Percentiles rank a stretch among this genome's conserved stretches.
phyloP scores from a whole-genome alignment of 2,329 filamentous ascomycete species.

The Cercospora sojina region DNA sequence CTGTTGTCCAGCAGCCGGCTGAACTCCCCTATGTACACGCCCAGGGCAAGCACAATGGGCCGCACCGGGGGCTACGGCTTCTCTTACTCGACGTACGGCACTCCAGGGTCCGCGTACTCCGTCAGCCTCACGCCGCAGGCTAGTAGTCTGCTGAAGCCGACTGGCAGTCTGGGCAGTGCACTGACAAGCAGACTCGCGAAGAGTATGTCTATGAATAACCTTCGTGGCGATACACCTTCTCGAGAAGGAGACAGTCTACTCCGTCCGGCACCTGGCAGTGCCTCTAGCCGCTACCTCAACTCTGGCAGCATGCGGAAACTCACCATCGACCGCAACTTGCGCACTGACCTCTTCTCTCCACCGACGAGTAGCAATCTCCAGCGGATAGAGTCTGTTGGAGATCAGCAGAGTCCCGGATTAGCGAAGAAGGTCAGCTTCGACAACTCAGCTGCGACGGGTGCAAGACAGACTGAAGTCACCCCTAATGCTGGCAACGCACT shows the following conservation, averaged over 20 bases:
- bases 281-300: constrained; percentile 65
- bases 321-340: constrained; percentile 83
- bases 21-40: constrained; percentile 75
- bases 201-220: constrained; percentile 83
- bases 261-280: constrained; percentile 60
- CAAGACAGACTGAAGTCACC: constrained; percentile 44
- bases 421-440: constrained; percentile 94
- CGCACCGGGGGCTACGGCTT: constrained; percentile 70
- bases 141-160: constrained; percentile 60
- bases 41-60: constrained; percentile 51
- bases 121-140: constrained; percentile 66
- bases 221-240: constrained; percentile 63
- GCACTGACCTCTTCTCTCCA: constrained; percentile 61
- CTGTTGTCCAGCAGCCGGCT: constrained; percentile 34
- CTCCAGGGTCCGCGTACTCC: constrained; percentile 55
- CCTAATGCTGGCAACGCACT: constrained; percentile 45
- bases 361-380: constrained; percentile 20
- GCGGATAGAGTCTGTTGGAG: constrained; percentile 24
- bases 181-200: constrained; percentile 62
- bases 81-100: constrained; percentile 83
- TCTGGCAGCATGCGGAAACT: constrained; percentile 81
- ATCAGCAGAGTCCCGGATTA: constrained; percentile 40
- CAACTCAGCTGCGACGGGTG: constrained; percentile 50
- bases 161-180: constrained; percentile 65
- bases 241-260: constrained; percentile 85